Evolutionary conservation across 306 rosid genomes (phyloP).

Genomic region (Geum urbanum): DNA sequence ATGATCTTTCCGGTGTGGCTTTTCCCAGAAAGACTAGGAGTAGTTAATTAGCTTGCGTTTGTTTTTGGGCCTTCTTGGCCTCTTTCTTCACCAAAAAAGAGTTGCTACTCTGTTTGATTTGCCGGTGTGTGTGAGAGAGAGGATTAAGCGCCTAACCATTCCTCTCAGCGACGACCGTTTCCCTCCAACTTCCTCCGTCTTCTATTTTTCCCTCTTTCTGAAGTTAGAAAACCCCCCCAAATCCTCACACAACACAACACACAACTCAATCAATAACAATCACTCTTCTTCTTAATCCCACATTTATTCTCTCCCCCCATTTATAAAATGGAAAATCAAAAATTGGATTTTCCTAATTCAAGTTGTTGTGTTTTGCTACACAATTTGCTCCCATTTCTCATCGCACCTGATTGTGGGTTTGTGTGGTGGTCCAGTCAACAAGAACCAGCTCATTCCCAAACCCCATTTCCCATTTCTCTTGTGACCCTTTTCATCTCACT

Average conservation of each 20-base stretch:
- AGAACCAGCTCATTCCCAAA: constrained; percentile 36
- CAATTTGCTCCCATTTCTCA: constrained; percentile 51
- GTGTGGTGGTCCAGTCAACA: constrained; percentile 40
- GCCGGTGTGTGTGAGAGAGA: constrained; percentile 13
- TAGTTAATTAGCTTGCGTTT: too few relatives aligned
- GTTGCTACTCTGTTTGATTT: too few relatives aligned
- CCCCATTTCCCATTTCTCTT: constrained; percentile 38
- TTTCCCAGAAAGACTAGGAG: too few relatives aligned
- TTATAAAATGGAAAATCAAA: constrained; percentile 19
- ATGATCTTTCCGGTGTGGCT: too few relatives aligned
- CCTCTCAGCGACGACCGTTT: constrained; percentile 42
- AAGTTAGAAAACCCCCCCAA: constrained; percentile 5
- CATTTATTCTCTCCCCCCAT: constrained; percentile 14
- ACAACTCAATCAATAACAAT: background rate
- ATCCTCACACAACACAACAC: constrained; percentile 18
- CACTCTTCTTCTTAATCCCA: background rate
- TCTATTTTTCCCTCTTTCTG: background rate
- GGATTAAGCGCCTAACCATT: constrained; percentile 53
- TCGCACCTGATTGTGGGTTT: constrained; percentile 34
- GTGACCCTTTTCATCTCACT: constrained; percentile 19
- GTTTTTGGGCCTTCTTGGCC: too few relatives aligned
- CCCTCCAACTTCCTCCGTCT: constrained; percentile 23
- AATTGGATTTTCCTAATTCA: constrained; percentile 42
- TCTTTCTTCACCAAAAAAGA: too few relatives aligned
- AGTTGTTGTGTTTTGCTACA: constrained; percentile 45